Base-by-base conservation (phyloP, 2,329 filamentous ascomycete genomes). In the Sporothrix mexicana region DNA sequence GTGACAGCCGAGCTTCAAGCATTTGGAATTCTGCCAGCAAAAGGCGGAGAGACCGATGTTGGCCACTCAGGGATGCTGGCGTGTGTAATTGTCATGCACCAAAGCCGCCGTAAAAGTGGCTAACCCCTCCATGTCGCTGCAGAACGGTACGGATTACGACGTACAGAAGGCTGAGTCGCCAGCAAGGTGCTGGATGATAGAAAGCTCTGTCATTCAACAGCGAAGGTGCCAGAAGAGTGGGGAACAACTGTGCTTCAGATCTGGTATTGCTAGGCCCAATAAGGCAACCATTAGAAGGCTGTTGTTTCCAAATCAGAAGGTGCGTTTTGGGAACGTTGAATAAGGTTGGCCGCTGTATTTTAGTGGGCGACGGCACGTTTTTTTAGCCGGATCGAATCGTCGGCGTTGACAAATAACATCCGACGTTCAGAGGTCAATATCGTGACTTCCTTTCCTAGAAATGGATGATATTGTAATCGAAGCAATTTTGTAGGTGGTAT, bases 141-240 rank as follows among this genome's bases (percentile, higher is more conserved):
- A 36, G 30, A 36, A 36, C 30, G 30, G 49, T n/a, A 51, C 15
- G n/a, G 51, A 55, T 47, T 64, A 66, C n/a, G n/a, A n/a, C n/a
- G n/a, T n/a, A n/a, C 61, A 66, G 41, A 66, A 47, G 61, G 41
- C 61, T 66, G 61, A 66, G 61, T 66, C 12, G 20, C 41, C 61
- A 47, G 47, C 61, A 66, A 43, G 41, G 41, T 66, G 61, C 41
- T 9, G 61, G 12, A 15, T 62, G 13, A 25, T 15, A 10, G 12
- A 1, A 23, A 17, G 51, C 51, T 49, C 47, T 15, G 13, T 55
- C 17, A 17, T 23, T 55, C 20, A 43, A 9, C 3, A 41, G 20
- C 59, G 64, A 69, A 69, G 51, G 5, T 59, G 36, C 67, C 49
- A 69, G 67, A 69, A 69, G 10, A n/a, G 67, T 45, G 67, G 67